A percentile compares a stretch with the other conserved stretches of the same genome.
These are phyloP conservation scores for Sphaerulina vaccinii DNA, from an alignment of 2,329 filamentous ascomycete genomes.

Conservation along the genomic window DNA sequence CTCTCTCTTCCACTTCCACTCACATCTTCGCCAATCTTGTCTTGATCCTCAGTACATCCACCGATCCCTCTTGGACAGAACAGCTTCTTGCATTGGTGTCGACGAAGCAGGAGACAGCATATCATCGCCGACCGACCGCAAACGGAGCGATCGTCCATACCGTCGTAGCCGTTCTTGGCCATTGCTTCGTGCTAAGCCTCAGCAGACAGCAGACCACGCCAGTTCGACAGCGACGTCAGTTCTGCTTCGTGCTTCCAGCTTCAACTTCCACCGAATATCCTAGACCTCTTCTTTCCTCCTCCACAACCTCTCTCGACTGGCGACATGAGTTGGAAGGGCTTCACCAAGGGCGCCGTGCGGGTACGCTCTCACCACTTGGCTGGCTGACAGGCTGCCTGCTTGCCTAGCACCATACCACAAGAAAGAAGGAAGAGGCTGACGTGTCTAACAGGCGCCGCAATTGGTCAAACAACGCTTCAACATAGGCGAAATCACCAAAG, in stretches of 20 bases:
- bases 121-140: not conserved
- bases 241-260: no score
- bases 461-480: conserved; percentile 90
- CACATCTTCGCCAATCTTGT: no score
- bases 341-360: conserved; percentile 83
- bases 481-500: conserved; percentile 91
- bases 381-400: not conserved
- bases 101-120: no score
- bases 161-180: conserved; percentile 7
- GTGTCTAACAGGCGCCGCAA: conserved; percentile 69
- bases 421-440: conserved; percentile 23
- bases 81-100: no score
- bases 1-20: no score
- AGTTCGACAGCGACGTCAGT: no score
- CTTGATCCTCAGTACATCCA: no score
- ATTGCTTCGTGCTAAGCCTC: conserved; percentile 6
- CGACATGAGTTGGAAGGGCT: conserved; percentile 93
- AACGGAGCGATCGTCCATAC: not conserved
- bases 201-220: no score
- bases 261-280: not conserved
- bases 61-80: no score
- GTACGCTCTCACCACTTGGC: conserved; percentile 52
- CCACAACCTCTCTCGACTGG: not conserved
- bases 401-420: not conserved
- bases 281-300: not conserved